These are phyloP conservation scores for Penicillium tannophilum DNA, from an alignment of 495 filamentous ascomycete species.

Conservation along the genomic window DNA sequence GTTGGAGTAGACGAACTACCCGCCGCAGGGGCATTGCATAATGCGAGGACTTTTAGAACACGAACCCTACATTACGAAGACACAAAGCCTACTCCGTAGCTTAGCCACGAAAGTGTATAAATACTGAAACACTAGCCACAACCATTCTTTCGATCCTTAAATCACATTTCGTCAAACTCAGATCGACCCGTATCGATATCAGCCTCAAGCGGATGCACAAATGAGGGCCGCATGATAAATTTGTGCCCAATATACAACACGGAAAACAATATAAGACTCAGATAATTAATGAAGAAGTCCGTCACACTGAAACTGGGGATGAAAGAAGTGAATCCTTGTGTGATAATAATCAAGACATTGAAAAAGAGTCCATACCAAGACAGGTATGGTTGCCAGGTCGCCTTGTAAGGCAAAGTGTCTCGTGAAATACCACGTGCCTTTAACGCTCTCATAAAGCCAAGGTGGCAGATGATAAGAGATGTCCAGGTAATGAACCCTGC, in stretches of 20 bases:
- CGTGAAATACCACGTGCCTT: constrained; percentile 56
- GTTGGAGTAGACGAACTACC: too few relatives aligned
- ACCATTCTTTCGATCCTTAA: too few relatives aligned
- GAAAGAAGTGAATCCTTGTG: constrained; percentile 71
- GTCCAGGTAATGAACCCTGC: constrained; percentile 71
- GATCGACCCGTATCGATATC: constrained; percentile 51
- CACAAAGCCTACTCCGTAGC: too few relatives aligned
- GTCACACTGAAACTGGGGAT: constrained; percentile 58
- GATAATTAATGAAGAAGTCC: constrained; percentile 63
- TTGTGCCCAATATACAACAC: constrained; percentile 63
- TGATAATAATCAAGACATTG: constrained; percentile 64
- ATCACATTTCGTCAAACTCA: constrained; percentile 32
- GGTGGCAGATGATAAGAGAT: constrained; percentile 59
- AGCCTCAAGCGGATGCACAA: constrained; percentile 46
- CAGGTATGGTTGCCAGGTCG: constrained; percentile 60
- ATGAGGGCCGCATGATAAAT: constrained; percentile 42
- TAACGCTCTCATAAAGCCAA: constrained; percentile 64
- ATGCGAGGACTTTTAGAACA: too few relatives aligned
- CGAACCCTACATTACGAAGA: too few relatives aligned
- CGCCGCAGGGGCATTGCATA: too few relatives aligned
- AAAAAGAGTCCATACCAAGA: constrained; percentile 65
- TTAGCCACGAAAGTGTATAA: too few relatives aligned
- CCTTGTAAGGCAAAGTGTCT: constrained; percentile 59
- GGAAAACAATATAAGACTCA: constrained; percentile 62
- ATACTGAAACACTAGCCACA: too few relatives aligned